Conservation (phyloP, 2,329 filamentous ascomycete species). For the Epichloe hybrida region DNA sequence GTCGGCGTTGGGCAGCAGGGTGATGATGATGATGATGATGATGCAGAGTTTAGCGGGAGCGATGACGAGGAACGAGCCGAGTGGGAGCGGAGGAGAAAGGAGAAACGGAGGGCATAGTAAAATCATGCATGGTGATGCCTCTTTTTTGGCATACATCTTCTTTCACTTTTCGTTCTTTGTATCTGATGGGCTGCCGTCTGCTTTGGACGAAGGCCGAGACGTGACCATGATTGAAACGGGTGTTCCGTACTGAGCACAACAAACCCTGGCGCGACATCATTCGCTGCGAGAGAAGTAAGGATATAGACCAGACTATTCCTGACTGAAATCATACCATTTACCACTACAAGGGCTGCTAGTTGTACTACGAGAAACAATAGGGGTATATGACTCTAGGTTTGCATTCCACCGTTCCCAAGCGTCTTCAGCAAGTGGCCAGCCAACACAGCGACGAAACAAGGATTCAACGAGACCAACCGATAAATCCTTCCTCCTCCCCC, state of each 20-base stretch:
- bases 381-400: slow-evolving; percentile 6
- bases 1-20: neutral
- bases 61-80: slow-evolving; percentile 51
- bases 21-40: slow-evolving; percentile 29
- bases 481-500: too few species aligned
- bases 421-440: neutral
- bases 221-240: neutral
- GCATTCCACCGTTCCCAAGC: neutral
- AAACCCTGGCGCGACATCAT: neutral
- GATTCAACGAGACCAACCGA: neutral
- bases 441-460: neutral
- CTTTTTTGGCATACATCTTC: neutral
- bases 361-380: slow-evolving; percentile 2
- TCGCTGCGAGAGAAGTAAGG: neutral
- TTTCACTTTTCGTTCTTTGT: neutral
- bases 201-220: neutral
- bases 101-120: slow-evolving; percentile 18
- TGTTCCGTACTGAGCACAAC: neutral
- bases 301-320: neutral
- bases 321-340: slow-evolving; percentile 1
- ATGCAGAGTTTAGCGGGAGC: slow-evolving; percentile 49
- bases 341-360: slow-evolving; percentile 2
- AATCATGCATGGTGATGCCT: neutral
- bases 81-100: slow-evolving; percentile 40
- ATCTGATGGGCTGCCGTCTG: too few species aligned